Base-by-base conservation (phyloP, 345 rosid species). In the Salix koriyanagi region DNA sequence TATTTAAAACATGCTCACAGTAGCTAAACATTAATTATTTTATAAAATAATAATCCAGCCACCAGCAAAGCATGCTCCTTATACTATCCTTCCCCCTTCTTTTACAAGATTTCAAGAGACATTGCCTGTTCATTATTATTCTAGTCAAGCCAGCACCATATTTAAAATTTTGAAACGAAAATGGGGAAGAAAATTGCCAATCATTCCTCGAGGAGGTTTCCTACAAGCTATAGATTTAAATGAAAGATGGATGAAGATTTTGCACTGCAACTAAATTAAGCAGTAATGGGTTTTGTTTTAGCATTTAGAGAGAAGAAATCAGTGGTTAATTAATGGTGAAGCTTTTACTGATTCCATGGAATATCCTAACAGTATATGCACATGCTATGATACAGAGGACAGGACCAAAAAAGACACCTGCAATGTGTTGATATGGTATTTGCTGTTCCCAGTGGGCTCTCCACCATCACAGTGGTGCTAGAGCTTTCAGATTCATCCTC, bases 321-420 rank as follows among this genome's bases (percentile, higher is more conserved):
- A 50, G 71, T 58, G 13, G 19, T 67, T 25, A 32, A 44, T 37
- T 54, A 66, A 50, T 74, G 73, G 69, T 32, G 72, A 26, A 4
- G 44, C 73, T 64, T 66, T 77, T 66, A 74, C 44, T n/a, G 50
- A 64, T 18, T 28, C 13, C 9, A 11, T 36, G 30, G 83, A 73
- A 78, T 75, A 81, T 77, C 77, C 82, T 78, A 73, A 73, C 34
- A 56, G 77, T 52, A 71, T 71, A 71, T 71, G 84, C 83, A 60
- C 36, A 65, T 36, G 72, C 62, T 30, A 42, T 75, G 70, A 54
- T 21, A 54, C 60, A 54, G 44, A 26, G 73, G 44, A 32, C 28
- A 65, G 0, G 75, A 52, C 60, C 62, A 56, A 73, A 68, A 34
- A 41, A 81, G 76, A 60, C 54, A 70, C 37, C 37, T 34, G 6